These are phyloP conservation scores for Solanum virginianum DNA, from an alignment of 257 asterid genomes.

Conservation along the genomic window DNA sequence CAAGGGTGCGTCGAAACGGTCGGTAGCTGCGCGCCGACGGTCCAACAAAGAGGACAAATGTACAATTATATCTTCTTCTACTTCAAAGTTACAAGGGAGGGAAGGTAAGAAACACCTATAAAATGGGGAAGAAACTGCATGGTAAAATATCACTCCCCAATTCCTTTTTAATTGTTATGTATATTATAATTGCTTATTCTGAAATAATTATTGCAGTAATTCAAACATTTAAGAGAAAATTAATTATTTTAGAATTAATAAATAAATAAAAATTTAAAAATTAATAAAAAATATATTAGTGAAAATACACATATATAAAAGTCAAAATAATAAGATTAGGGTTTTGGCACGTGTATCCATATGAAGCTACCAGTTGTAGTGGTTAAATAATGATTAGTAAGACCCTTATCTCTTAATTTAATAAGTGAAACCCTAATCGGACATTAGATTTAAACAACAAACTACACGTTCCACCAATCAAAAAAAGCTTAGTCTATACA, in stretches of 20 bases:
- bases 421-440: neutral
- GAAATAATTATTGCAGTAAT: too few species aligned
- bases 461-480: constrained; percentile 1
- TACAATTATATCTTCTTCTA: neutral
- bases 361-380: neutral
- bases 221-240: too few species aligned
- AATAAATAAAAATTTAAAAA: too few species aligned
- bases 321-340: neutral
- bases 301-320: too few species aligned
- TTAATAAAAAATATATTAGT: too few species aligned
- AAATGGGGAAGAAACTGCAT: neutral
- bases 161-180: too few species aligned
- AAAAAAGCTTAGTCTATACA: neutral
- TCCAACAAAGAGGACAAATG: too few species aligned
- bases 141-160: too few species aligned
- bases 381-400: neutral
- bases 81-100: neutral
- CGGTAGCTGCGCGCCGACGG: too few species aligned
- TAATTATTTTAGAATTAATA: too few species aligned
- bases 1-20: too few species aligned
- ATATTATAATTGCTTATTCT: too few species aligned
- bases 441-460: neutral
- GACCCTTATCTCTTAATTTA: neutral
- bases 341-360: constrained; percentile 18
- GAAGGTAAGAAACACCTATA: neutral